These are phyloP conservation scores for Suillus fuscotomentosus DNA, from an alignment of 768 basidiomycete genomes.

Conservation along the genomic window DNA sequence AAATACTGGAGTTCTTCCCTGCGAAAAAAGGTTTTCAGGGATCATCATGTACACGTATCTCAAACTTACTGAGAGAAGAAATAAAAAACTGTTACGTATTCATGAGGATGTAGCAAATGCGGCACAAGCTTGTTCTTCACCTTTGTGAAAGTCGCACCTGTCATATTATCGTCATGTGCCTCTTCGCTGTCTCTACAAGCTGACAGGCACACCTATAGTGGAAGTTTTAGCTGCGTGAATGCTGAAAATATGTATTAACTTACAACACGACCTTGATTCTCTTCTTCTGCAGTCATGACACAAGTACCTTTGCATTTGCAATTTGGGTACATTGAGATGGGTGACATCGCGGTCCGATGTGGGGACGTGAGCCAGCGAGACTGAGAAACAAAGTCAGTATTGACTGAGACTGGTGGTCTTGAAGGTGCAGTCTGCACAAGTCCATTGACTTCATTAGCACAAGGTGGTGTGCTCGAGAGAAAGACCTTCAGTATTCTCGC, in stretches of 20 bases:
- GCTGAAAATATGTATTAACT: background rate
- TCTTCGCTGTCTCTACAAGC: constrained; percentile 25
- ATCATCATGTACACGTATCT: background rate
- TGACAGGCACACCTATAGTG: constrained; percentile 22
- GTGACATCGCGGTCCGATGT: background rate
- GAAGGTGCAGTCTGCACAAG: background rate
- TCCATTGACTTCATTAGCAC: background rate
- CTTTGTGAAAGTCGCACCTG: constrained; percentile 23
- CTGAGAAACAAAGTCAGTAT: background rate
- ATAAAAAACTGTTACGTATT: background rate
- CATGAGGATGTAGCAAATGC: background rate
- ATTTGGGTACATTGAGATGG: background rate
- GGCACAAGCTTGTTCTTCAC: constrained; percentile 7
- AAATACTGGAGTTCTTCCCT: background rate
- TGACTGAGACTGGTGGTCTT: background rate
- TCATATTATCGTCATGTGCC: constrained; percentile 21
- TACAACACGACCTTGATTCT: constrained; percentile 15
- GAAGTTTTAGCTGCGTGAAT: background rate
- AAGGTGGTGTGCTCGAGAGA: background rate
- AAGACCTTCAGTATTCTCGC: background rate
- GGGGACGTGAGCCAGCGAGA: background rate
- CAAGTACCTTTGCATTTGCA: background rate
- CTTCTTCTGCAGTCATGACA: background rate
- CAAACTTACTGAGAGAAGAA: background rate
- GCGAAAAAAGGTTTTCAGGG: background rate